Evolutionary conservation across 1,139 yeast species (phyloP), one percentile per base, ranked within the genome.

Genomic region (Hyphopichia burtonii): DNA sequence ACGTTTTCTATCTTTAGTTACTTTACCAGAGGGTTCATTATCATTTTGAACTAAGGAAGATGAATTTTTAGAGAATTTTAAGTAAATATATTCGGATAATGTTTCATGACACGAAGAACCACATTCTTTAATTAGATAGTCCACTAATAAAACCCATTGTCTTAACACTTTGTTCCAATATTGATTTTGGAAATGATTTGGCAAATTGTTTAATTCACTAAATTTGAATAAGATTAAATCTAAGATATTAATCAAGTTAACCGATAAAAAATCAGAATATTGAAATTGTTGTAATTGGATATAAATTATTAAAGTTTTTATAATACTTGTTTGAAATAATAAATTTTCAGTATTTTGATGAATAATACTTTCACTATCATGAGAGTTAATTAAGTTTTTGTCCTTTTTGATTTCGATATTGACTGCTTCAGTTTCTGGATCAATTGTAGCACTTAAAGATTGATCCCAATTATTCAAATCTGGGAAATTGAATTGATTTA

Each of bases 271-370:
- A 23, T 71, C 76, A 0, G 65, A 54, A 42, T 68, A 63, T 48
- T 72, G 77, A 42, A 71, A 67, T 47, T 67, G 75, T 47, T 71
- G 74, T 25, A 74, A 55, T 50, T 73, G 78, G 31, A 70, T 52
- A 49, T 68, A 72, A 28, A 68, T 56, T 2, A 71, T 55, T 18
- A 72, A 44, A 0, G 72, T 47, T 45, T 71, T 74, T 9, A 63
- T 55, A 2, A 67, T 48, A 14, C 75, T 69, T 2, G 65, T 51
- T 45, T 71, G 73, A 17, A 50, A 49, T 30, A 68, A 52, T 12
- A 55, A 47, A 11, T 49, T 42, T 31, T 59, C 60, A 1, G 61
- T 50, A 38, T 53, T 52, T 1, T 53, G 34, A 16, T 55, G 48
- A n/a, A 63, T 59, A 10, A 54, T 50, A 8, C 56, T 41, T 25